A percentile compares a stretch with the other conserved stretches of the same genome.
These are phyloP conservation scores for Pythium utonaiense DNA, from an alignment of 352 stramenopile species.

Conservation along the genomic window DNA sequence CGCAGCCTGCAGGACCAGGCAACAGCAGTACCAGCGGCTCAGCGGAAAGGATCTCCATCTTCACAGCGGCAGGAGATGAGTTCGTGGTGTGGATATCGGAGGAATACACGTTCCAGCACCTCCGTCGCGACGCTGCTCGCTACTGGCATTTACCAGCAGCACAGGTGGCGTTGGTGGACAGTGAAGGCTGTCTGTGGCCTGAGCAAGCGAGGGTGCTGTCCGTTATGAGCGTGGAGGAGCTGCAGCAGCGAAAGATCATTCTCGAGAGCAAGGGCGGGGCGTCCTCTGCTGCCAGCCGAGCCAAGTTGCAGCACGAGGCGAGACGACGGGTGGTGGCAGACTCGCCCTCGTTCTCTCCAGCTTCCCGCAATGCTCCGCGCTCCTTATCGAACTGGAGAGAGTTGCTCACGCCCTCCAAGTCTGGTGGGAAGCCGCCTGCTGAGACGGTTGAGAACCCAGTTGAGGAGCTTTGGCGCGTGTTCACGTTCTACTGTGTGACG, in stretches of 20 bases:
- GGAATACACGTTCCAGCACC: slow-evolving; percentile 73
- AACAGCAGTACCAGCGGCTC: not conserved
- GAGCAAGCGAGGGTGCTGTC: slow-evolving; percentile 71
- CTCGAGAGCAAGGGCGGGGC: slow-evolving; percentile 45
- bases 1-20: no score
- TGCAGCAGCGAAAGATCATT: slow-evolving; percentile 45
- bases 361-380: not conserved
- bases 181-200: slow-evolving; percentile 69
- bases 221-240: slow-evolving; percentile 47
- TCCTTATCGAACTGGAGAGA: not conserved
- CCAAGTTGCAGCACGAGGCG: no score
- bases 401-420: not conserved
- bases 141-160: slow-evolving; percentile 60
- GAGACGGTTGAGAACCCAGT: slow-evolving; percentile 29
- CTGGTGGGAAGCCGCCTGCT: not conserved
- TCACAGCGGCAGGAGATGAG: slow-evolving; percentile 45
- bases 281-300: not conserved
- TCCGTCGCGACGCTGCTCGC: slow-evolving; percentile 57
- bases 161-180: slow-evolving; percentile 48
- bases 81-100: slow-evolving; percentile 67
- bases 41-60: slow-evolving; percentile 50
- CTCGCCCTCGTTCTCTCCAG: not conserved
- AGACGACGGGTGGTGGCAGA: no score
- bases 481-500: slow-evolving; percentile 80
- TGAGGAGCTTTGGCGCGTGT: slow-evolving; percentile 72